phyloP scores from a whole-genome alignment of 306 rosid genomes.

The Pyrus communis region DNA sequence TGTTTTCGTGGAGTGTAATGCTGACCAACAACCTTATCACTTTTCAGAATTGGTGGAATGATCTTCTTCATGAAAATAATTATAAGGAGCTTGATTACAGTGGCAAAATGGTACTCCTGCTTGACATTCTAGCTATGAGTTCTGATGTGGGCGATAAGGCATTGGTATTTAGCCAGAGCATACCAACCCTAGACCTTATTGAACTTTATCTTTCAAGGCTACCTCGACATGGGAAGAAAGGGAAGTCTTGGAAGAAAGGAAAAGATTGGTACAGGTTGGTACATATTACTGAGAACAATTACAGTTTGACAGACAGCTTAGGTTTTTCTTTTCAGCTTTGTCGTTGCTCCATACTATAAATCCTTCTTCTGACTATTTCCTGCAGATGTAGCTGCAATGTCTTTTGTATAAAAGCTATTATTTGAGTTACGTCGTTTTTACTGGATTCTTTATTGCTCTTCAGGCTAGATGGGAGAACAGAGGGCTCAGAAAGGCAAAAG shows the following conservation, averaged over 20 bases:
- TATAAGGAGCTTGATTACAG: slow-evolving; percentile 77
- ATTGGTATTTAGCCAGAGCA: slow-evolving; percentile 96
- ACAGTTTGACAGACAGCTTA: not conserved
- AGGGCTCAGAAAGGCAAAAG: slow-evolving; percentile 89
- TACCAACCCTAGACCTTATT: slow-evolving; percentile 86
- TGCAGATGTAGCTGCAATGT: not conserved
- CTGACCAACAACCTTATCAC: slow-evolving; percentile 6
- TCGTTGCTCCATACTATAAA: not conserved
- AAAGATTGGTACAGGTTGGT: slow-evolving; percentile 97
- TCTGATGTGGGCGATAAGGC: slow-evolving; percentile 87
- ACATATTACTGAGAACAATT: slow-evolving; percentile 9
- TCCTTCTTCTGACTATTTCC: not conserved
- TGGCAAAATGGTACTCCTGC: slow-evolving; percentile 91
- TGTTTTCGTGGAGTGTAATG: slow-evolving; percentile 6
- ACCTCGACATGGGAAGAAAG: slow-evolving; percentile 54
- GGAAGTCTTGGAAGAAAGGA: slow-evolving; percentile 84
- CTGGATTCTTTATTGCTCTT: slow-evolving; percentile 7
- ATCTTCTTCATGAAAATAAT: slow-evolving; percentile 63
- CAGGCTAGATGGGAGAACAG: slow-evolving; percentile 98
- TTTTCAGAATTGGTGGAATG: slow-evolving; percentile 94
- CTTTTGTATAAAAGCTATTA: not conserved
- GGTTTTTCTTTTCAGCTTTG: not conserved
- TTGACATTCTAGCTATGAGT: slow-evolving; percentile 77
- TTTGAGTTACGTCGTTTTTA: not conserved
- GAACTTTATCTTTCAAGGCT: slow-evolving; percentile 77